A percentile compares a stretch with the other conserved stretches of the same genome.
phyloP scores from a whole-genome alignment of 2,329 filamentous ascomycete genomes.

The Clonostachys rhizophaga region DNA sequence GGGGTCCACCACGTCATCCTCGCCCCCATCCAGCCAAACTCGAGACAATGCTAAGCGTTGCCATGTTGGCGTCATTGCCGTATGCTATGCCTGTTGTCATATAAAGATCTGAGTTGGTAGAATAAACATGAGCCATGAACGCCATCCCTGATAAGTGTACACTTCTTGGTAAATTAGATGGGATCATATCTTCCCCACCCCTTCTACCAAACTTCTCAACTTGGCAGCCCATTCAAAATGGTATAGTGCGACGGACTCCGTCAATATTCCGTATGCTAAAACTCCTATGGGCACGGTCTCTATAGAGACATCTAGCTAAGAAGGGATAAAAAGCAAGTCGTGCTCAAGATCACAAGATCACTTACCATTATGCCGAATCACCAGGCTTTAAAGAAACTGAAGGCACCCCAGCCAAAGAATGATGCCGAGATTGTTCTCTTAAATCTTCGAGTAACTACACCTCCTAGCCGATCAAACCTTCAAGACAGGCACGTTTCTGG shows the following conservation, averaged over 20 bases:
- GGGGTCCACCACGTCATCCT: no score
- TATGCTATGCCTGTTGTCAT: neutral
- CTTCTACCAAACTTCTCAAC: neutral
- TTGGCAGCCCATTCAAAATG: neutral
- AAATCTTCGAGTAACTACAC: no score
- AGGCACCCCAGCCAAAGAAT: no score
- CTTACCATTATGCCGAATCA: neutral
- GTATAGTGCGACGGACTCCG: neutral
- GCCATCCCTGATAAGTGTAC: neutral
- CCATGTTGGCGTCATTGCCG: neutral
- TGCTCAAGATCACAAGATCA: neutral
- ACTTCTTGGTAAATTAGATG: no score
- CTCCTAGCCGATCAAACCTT: neutral
- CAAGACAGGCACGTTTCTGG: neutral
- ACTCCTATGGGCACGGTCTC: no score
- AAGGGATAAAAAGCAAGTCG: neutral
- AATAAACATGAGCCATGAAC: neutral
- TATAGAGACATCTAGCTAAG: no score
- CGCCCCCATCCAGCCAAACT: no score
- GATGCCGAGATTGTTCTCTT: no score
- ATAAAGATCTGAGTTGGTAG: slow-evolving; percentile 2
- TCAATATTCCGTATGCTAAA: neutral
- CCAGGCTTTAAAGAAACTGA: no score
- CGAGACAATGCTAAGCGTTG: no score
- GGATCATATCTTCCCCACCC: no score